phyloP scores from a whole-genome alignment of 768 basidiomycete genomes.

The Termitomyces sp. region DNA sequence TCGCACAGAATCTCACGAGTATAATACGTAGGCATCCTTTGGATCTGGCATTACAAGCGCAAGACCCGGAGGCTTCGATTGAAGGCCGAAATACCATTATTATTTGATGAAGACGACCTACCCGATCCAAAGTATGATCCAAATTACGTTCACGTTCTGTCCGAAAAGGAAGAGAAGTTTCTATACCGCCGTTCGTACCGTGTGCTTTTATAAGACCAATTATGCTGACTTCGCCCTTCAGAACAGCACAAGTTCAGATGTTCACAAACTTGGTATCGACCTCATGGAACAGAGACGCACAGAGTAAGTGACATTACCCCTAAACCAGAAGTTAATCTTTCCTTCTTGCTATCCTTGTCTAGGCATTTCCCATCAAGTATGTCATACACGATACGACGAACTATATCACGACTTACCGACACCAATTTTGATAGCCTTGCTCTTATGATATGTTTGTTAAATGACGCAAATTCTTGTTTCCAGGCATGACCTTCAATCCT shows the following conservation, averaged over 20 bases:
- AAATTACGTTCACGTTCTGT: conserved; percentile 68
- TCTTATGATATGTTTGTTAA: conserved; percentile 65
- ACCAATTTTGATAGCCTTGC: conserved; percentile 42
- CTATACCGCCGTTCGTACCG: conserved; percentile 58
- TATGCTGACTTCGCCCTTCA: conserved; percentile 18
- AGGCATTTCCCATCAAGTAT: conserved; percentile 71
- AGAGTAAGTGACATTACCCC: conserved; percentile 35
- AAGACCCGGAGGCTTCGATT: conserved; percentile 51
- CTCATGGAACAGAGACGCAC: conserved; percentile 81
- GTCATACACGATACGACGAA: conserved; percentile 7
- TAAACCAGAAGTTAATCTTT: not conserved
- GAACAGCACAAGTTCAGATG: conserved; percentile 67
- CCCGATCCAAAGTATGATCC: conserved; percentile 73
- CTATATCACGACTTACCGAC: not conserved
- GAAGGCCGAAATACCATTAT: conserved; percentile 58
- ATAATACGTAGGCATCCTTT: conserved; percentile 47
- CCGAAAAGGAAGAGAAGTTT: conserved; percentile 57
- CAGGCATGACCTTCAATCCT: conserved; percentile 38
- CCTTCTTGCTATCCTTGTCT: conserved; percentile 1
- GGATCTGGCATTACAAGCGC: conserved; percentile 72
- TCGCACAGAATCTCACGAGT: not conserved
- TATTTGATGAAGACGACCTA: conserved; percentile 73
- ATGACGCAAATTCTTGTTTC: conserved; percentile 77
- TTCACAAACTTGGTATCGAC: conserved; percentile 80
- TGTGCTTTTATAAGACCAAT: not conserved